Evolutionary conservation across 306 rosid species (phyloP), one percentile per base, ranked within the genome.

Genomic region (Cicer cuneatum): DNA sequence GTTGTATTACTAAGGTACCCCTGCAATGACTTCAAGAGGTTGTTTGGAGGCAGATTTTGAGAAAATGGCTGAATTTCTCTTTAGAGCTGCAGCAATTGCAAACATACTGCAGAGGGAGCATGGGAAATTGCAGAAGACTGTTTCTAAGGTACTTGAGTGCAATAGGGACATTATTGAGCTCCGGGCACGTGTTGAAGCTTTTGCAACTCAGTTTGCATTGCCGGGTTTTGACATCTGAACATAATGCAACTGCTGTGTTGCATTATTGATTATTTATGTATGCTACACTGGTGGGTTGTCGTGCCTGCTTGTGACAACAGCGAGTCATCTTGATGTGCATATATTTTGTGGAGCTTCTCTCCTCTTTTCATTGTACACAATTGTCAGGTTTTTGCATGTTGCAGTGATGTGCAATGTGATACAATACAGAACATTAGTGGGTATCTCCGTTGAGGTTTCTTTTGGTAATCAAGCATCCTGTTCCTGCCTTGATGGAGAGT

Each of bases 1-100:
- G 68, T 15, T 81, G 57, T 65, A 74, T 66, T 68, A 51, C 14
- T 70, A 62, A 93, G 98, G 98, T 83, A 89, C 98, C 53, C 96
- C 98, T 58, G 98, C 98, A 53, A 94, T 94, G 97, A 94, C 97
- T 35, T 83, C 97, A 67, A 91, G 98, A 82, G 98, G 98, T 14
- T 93, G 98, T 67, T 65, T 93, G 79, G 98, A 94, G 89, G 57
- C 86, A 14, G 98, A 94, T 82, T 94, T 91, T 77, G 98, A 91
- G 82, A 85, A 89, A 16, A 88, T 94, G 78, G 94, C 92, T 11
- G 97, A 91, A 29, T 90, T 86, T 81, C 97, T 94, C 43, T 69
- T 65, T 13, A 83, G 86, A 81, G 92, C 97, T 41, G 97, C 91
- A 59, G 94, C 86, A 38, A 84, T 94, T 80, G 96, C 98, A 15